Percentiles rank a stretch among this genome's conserved stretches.
These are phyloP conservation scores for Aspergillus texensis DNA, from an alignment of 2,329 filamentous ascomycete genomes.

Conservation along the genomic window DNA sequence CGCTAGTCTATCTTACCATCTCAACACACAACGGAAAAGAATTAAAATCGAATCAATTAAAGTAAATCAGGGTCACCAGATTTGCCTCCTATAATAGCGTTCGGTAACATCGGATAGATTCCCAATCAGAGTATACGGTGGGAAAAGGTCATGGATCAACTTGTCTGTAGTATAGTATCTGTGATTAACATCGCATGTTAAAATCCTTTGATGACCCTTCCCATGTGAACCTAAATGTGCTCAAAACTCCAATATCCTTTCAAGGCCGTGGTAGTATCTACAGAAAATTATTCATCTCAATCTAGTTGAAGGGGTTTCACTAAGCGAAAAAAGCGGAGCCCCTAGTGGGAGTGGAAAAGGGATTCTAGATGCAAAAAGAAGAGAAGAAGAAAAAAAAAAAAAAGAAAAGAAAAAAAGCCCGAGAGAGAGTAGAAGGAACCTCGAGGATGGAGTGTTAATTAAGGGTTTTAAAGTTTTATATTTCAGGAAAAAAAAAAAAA, in stretches of 20 bases:
- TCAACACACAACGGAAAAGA: not conserved
- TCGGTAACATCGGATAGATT: not conserved
- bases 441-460: not conserved
- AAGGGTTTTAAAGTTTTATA: not conserved
- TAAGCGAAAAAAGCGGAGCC: conserved; percentile 1
- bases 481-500: too few species aligned
- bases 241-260: not conserved
- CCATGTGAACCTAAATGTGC: not conserved
- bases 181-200: not conserved
- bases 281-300: not conserved
- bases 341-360: not conserved
- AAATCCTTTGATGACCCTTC: too few species aligned
- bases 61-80: not conserved
- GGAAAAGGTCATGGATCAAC: not conserved
- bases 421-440: not conserved
- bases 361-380: not conserved
- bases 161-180: not conserved
- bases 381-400: not conserved
- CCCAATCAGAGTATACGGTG: not conserved
- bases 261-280: too few species aligned
- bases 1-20: not conserved
- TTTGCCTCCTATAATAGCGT: not conserved
- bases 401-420: not conserved
- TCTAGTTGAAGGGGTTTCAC: not conserved
- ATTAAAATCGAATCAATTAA: not conserved